Evolutionary conservation across 164 flowering plant genomes (phyloP).

Genomic region (Vitis rupestris): DNA sequence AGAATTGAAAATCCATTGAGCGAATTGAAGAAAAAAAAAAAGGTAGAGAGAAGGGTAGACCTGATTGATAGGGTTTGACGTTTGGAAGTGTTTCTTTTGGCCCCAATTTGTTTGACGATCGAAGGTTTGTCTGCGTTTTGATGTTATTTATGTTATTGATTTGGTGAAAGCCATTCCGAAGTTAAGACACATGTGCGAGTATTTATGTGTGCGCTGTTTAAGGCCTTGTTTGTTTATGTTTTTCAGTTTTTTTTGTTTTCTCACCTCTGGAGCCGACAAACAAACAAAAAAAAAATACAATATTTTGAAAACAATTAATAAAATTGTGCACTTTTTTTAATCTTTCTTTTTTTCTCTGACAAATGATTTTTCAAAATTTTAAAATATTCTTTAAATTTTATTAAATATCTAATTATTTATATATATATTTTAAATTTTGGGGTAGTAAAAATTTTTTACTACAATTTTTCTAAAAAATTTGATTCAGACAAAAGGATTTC

Average conservation of each 20-base stretch:
- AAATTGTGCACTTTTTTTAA: too few species aligned
- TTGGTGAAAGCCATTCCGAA: background rate
- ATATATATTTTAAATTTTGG: too few species aligned
- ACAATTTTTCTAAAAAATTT: too few species aligned
- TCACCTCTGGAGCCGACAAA: too few species aligned
- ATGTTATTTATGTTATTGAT: background rate
- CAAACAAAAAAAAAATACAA: too few species aligned
- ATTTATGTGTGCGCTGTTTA: background rate
- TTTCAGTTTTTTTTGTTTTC: background rate
- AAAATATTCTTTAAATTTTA: too few species aligned
- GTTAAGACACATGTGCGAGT: constrained; percentile 7
- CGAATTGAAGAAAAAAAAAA: constrained; percentile 8
- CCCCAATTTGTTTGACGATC: constrained; percentile 5
- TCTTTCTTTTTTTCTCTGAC: too few species aligned
- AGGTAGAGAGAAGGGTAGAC: constrained; percentile 7
- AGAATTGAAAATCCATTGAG: constrained; percentile 15
- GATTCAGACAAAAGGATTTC: too few species aligned
- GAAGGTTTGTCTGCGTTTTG: background rate
- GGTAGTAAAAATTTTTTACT: too few species aligned
- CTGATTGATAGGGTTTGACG: background rate
- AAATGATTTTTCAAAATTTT: too few species aligned
- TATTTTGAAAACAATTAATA: too few species aligned
- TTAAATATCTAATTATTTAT: too few species aligned
- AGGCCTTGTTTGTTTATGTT: constrained; percentile 13
- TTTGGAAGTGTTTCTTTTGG: background rate